phyloP scores from a whole-genome alignment of 2,329 filamentous ascomycete genomes.

The Penicillium psychrosexuale region DNA sequence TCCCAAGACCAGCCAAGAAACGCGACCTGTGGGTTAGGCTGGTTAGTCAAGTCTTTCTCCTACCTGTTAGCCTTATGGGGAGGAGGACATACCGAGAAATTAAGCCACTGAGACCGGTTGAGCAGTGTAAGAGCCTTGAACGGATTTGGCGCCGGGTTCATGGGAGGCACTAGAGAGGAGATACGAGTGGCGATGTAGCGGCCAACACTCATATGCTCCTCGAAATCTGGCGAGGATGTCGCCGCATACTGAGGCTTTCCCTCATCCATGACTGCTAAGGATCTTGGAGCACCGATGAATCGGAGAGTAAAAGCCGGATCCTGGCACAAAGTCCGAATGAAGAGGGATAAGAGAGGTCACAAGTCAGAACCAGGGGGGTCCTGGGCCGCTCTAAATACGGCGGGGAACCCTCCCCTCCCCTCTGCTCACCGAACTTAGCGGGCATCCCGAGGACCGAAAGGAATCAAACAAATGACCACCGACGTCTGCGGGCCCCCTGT shows the following conservation, averaged over 20 bases:
- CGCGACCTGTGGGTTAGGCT: slow-evolving; percentile 30
- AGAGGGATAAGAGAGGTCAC: not conserved
- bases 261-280: slow-evolving; percentile 13
- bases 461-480: not conserved
- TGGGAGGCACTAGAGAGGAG: slow-evolving; percentile 55
- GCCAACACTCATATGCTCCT: slow-evolving; percentile 32
- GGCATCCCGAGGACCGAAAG: not conserved
- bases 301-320: not conserved
- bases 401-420: not conserved
- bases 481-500: not conserved
- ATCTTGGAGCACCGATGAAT: not conserved
- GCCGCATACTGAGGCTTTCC: slow-evolving; percentile 1
- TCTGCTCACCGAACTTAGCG: not conserved
- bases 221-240: slow-evolving; percentile 18
- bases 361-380: not conserved
- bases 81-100: slow-evolving; percentile 45
- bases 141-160: slow-evolving; percentile 54
- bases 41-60: not conserved
- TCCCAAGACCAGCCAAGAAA: slow-evolving; percentile 55
- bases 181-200: slow-evolving; percentile 55
- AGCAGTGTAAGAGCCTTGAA: slow-evolving; percentile 51
- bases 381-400: not conserved
- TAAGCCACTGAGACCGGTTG: slow-evolving; percentile 58
- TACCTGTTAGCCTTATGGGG: not conserved
- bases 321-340: not conserved